A percentile compares a stretch with the other conserved stretches of the same genome.
Evolutionary conservation across 805 yeast genomes (phyloP).

Genomic region (Millerozyma miso): DNA sequence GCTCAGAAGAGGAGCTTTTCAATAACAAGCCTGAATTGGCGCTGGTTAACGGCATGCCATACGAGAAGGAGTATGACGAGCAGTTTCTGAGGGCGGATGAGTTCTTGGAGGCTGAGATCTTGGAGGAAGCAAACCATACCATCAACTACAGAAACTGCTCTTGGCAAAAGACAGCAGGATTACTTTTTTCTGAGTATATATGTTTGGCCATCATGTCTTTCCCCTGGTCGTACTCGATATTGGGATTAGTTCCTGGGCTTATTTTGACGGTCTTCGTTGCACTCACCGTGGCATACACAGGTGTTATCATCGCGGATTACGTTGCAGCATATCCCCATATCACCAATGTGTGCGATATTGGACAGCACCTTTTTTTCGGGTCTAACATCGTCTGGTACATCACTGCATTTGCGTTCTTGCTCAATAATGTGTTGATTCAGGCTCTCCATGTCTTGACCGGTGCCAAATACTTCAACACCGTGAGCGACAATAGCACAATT

Average conservation of each 20-base stretch:
- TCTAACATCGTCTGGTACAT: conserved; percentile 51
- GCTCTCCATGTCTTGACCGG: conserved; percentile 59
- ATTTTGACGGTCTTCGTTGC: conserved; percentile 51
- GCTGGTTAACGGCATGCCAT: neutral
- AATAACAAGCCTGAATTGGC: neutral
- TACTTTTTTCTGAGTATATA: conserved; percentile 55
- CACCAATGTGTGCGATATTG: conserved; percentile 55
- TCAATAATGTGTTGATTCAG: conserved; percentile 55
- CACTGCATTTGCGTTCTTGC: conserved; percentile 50
- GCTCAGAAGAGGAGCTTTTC: neutral
- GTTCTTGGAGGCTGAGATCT: conserved; percentile 1
- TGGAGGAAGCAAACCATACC: conserved; percentile 13
- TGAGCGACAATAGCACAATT: conserved; percentile 40
- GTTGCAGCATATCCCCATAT: conserved; percentile 51
- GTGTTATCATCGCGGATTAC: conserved; percentile 50
- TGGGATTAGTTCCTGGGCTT: conserved; percentile 57
- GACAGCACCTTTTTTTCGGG: conserved; percentile 52
- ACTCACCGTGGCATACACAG: conserved; percentile 50
- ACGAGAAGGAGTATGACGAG: conserved; percentile 2
- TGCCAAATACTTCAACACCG: conserved; percentile 55
- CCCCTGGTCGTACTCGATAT: conserved; percentile 60
- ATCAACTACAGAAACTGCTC: conserved; percentile 51
- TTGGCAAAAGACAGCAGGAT: conserved; percentile 59
- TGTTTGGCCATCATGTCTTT: conserved; percentile 63
- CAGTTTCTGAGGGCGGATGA: conserved; percentile 1